These are phyloP conservation scores for Oryza longistaminata DNA, from an alignment of 176 grass and related monocot species.

Conservation along the genomic window DNA sequence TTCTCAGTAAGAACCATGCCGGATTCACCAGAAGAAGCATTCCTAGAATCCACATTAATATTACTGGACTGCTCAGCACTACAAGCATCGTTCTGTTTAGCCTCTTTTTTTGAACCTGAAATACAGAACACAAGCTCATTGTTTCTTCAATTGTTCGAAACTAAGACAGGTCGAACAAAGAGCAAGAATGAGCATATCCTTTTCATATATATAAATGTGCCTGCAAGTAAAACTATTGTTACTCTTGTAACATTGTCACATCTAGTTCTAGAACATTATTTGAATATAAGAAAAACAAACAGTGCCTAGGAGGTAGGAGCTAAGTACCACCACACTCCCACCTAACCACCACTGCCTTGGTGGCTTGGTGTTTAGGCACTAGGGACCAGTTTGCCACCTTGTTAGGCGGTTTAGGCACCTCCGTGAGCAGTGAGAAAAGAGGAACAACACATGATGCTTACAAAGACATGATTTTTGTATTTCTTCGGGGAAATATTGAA, in stretches of 20 bases:
- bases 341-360: too few relatives aligned
- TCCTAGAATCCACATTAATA: constrained; percentile 32
- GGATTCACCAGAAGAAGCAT: constrained; percentile 34
- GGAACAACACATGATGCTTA: neutral
- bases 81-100: constrained; percentile 34
- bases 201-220: constrained; percentile 52
- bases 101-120: constrained; percentile 53
- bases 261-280: constrained; percentile 9
- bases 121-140: constrained; percentile 64
- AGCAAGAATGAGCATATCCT: constrained; percentile 36
- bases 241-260: constrained; percentile 45
- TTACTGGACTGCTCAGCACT: neutral
- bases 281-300: constrained; percentile 31
- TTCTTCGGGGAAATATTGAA: neutral
- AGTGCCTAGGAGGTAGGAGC: neutral
- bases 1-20: constrained; percentile 32
- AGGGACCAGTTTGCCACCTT: neutral
- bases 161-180: constrained; percentile 50
- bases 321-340: too few relatives aligned
- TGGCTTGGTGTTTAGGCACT: too few relatives aligned
- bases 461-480: neutral
- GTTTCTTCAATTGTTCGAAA: constrained; percentile 54
- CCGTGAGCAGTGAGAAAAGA: neutral
- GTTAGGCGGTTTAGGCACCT: neutral
- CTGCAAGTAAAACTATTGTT: constrained; percentile 59